A percentile compares a stretch with the other conserved stretches of the same genome.
phyloP scores from a whole-genome alignment of 352 stramenopile species.

The Elongisporangium prolatum region DNA sequence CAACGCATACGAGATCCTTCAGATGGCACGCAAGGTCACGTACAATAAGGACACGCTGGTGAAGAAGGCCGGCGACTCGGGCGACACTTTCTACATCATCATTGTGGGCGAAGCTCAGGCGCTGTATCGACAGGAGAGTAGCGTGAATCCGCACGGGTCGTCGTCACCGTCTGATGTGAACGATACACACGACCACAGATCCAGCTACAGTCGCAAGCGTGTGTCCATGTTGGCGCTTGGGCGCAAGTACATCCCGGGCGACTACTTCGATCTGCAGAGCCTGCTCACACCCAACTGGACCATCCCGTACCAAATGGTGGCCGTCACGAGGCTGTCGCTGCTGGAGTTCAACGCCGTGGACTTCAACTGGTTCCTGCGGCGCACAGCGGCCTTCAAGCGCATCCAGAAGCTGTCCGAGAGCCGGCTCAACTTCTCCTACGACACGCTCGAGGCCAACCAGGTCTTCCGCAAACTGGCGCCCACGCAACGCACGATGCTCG shows the following conservation, averaged over 20 bases:
- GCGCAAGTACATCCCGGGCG: constrained; percentile 79
- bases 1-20: constrained; percentile 84
- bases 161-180: constrained; percentile 9
- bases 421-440: constrained; percentile 75
- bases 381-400: constrained; percentile 58
- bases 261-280: constrained; percentile 88
- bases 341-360: constrained; percentile 78
- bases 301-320: constrained; percentile 61
- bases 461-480: constrained; percentile 77
- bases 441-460: constrained; percentile 75
- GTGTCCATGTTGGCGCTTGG: constrained; percentile 55
- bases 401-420: constrained; percentile 74
- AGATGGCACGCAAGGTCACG: constrained; percentile 69
- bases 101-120: constrained; percentile 69
- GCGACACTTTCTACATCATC: constrained; percentile 80
- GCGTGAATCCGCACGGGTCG: neutral
- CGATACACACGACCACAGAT: constrained; percentile 15
- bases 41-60: constrained; percentile 55
- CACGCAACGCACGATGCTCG: constrained; percentile 82
- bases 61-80: constrained; percentile 38
- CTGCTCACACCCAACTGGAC: constrained; percentile 65
- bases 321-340: constrained; percentile 59
- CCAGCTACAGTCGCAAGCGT: constrained; percentile 33
- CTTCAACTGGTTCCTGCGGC: constrained; percentile 84
- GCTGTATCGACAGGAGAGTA: constrained; percentile 33